phyloP scores from a whole-genome alignment of 2,329 filamentous ascomycete species.

The Apiospora marii region DNA sequence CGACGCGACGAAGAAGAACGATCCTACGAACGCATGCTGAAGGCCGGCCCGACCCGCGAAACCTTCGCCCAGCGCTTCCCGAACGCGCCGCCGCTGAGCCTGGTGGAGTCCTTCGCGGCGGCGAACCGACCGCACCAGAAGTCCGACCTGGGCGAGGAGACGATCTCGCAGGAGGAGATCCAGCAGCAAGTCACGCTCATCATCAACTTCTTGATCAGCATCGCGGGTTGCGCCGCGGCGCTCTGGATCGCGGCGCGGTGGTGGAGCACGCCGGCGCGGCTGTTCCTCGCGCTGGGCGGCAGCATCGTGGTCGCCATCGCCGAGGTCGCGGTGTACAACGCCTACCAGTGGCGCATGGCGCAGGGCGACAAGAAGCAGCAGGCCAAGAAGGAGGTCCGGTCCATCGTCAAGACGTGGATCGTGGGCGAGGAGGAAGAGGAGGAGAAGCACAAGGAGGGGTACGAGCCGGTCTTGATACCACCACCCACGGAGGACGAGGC shows the following conservation, averaged over 20 bases:
- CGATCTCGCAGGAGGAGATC: conserved; percentile 74
- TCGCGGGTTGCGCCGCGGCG: conserved; percentile 78
- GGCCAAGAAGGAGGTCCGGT: conserved; percentile 68
- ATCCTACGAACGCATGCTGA: conserved; percentile 82
- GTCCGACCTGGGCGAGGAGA: conserved; percentile 63
- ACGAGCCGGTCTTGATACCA: conserved; percentile 26
- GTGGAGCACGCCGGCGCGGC: conserved; percentile 75
- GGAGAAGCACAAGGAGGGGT: neutral
- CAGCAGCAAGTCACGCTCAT: conserved; percentile 86
- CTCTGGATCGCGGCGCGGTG: conserved; percentile 81
- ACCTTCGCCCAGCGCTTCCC: conserved; percentile 68
- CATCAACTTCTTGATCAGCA: conserved; percentile 87
- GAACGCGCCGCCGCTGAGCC: conserved; percentile 48
- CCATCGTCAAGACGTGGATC: conserved; percentile 78
- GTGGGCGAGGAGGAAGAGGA: conserved; percentile 47
- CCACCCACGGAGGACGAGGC: conserved; percentile 28
- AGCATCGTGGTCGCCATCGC: conserved; percentile 75
- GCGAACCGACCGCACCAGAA: conserved; percentile 56
- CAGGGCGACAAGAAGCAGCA: conserved; percentile 72
- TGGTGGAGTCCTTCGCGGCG: conserved; percentile 62
- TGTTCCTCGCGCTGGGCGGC: conserved; percentile 76
- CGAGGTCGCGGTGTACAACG: conserved; percentile 79
- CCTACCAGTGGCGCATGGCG: conserved; percentile 75
- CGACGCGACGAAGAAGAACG: conserved; percentile 83
- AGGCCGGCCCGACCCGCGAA: conserved; percentile 63